Base-by-base conservation (phyloP, 1,139 yeast species). In the Blastobotrys aristatus region DNA sequence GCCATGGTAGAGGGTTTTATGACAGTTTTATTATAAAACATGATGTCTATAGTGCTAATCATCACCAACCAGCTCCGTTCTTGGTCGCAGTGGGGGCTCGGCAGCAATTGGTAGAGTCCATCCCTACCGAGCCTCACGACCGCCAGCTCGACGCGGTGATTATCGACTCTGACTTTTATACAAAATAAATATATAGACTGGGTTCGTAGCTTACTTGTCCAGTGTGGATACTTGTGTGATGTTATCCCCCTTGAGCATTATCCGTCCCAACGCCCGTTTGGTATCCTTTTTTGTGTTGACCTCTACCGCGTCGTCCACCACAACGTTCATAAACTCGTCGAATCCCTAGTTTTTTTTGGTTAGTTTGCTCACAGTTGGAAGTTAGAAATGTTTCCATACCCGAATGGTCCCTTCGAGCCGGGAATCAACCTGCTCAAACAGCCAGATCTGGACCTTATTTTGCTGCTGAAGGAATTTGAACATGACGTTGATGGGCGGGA, bases 321-420 rank as follows among this genome's bases (percentile, higher is more conserved):
- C 97, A 16, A 94, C 69, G 61, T 94, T 94, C 98, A 94, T 92
- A 61, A 89, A 92, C 69, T 94, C 98, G 65, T 94, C 99, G 66
- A 94, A 92, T 1, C 99, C 99, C 27, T 24, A 24, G 27, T 10
- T 24, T 24, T 24, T 58, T 14, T 18, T 21, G 20, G 35, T 47
- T 39, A 44, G 49, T 32, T 30, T 24, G 20, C 32, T 24, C 16
- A 17, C 6, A 37, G 10, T 8, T 2, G 11, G 34, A 7, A 27
- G 4, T 4, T 53, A 24, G 67, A 24, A 24, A 5, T 10, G 10
- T 6, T 6, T 6, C 27, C 27, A 24, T 24, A 24, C 27, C 48
- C 72, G 73, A 43, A 92, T 83, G 55, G 76, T 79, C 1, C 98
- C 98, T 57, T 85, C 89, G 26, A 94, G 78, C 53, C 95, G 74